These are phyloP conservation scores for Suillus ampliporus DNA, from an alignment of 768 basidiomycete species.

Conservation along the genomic window DNA sequence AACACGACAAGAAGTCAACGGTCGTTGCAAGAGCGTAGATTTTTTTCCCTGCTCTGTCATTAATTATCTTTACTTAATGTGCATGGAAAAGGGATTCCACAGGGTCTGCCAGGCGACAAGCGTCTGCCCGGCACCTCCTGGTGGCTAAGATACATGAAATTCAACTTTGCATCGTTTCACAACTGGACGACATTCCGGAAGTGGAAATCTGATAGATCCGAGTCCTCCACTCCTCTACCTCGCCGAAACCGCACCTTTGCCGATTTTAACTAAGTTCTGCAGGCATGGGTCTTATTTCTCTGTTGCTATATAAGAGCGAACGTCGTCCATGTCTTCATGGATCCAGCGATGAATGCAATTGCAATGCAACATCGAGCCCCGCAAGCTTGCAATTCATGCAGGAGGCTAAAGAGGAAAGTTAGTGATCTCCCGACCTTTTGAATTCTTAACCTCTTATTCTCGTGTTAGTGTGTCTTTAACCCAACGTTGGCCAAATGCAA, in stretches of 20 bases:
- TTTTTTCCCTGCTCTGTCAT: background rate
- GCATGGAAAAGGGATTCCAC: background rate
- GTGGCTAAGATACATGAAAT: slow-evolving; percentile 4
- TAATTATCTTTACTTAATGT: background rate
- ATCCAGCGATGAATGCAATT: slow-evolving; percentile 2
- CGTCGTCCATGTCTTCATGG: background rate
- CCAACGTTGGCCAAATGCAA: background rate
- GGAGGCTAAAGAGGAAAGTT: slow-evolving; percentile 7
- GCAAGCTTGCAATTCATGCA: slow-evolving; percentile 5
- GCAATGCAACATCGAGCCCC: slow-evolving; percentile 6
- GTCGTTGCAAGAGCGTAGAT: background rate
- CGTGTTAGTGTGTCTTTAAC: background rate
- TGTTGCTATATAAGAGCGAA: background rate
- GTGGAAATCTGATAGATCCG: slow-evolving; percentile 5
- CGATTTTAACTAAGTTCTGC: background rate
- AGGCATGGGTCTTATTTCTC: slow-evolving; percentile 1
- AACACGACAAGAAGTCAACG: slow-evolving; percentile 4
- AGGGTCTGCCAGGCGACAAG: slow-evolving; percentile 11
- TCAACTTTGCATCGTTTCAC: slow-evolving; percentile 3
- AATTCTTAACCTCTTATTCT: background rate
- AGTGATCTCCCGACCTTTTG: background rate
- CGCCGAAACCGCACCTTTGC: slow-evolving; percentile 4
- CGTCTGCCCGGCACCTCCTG: background rate
- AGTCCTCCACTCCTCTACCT: background rate
- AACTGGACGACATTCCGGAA: background rate